phyloP scores from a whole-genome alignment of 2,329 filamentous ascomycete genomes.

The Colletotrichum truncatum region DNA sequence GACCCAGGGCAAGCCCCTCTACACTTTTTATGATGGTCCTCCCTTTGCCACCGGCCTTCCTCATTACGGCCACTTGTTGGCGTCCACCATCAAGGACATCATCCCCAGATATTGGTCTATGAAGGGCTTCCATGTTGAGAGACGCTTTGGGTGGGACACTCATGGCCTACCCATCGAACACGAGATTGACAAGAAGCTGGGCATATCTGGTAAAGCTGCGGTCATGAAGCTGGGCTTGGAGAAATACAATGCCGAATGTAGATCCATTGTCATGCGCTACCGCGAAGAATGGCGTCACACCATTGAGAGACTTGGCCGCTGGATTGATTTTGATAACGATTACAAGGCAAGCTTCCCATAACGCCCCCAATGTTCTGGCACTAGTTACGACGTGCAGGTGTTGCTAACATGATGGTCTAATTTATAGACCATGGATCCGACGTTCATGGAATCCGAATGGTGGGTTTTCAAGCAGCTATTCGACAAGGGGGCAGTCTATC shows the following conservation, averaged over 20 bases:
- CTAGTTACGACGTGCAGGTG: no score
- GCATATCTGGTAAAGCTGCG: slow-evolving; percentile 86
- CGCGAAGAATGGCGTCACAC: slow-evolving; percentile 87
- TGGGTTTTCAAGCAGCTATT: slow-evolving; percentile 96
- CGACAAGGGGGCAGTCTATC: slow-evolving; percentile 89
- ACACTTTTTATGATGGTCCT: slow-evolving; percentile 94
- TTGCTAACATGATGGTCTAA: slow-evolving; percentile 29
- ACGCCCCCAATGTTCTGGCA: no score
- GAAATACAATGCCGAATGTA: slow-evolving; percentile 92
- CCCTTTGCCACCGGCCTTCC: slow-evolving; percentile 79
- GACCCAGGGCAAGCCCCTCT: slow-evolving; percentile 82
- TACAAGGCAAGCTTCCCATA: slow-evolving; percentile 74
- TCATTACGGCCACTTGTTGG: slow-evolving; percentile 79
- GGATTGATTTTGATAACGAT: slow-evolving; percentile 98
- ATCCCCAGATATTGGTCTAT: slow-evolving; percentile 97
- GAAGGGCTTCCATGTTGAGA: slow-evolving; percentile 93
- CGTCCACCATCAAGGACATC: slow-evolving; percentile 96
- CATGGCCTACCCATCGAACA: slow-evolving; percentile 96
- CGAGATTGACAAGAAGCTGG: slow-evolving; percentile 96
- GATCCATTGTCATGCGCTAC: slow-evolving; percentile 92
- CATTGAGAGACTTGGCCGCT: slow-evolving; percentile 88
- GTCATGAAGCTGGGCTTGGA: slow-evolving; percentile 87
- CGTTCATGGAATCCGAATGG: slow-evolving; percentile 96
- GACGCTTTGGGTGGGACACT: slow-evolving; percentile 94
- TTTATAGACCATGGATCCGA: slow-evolving; percentile 85